phyloP scores from a whole-genome alignment of 2,329 filamentous ascomycete genomes.

The Aspergillus tubingensis region DNA sequence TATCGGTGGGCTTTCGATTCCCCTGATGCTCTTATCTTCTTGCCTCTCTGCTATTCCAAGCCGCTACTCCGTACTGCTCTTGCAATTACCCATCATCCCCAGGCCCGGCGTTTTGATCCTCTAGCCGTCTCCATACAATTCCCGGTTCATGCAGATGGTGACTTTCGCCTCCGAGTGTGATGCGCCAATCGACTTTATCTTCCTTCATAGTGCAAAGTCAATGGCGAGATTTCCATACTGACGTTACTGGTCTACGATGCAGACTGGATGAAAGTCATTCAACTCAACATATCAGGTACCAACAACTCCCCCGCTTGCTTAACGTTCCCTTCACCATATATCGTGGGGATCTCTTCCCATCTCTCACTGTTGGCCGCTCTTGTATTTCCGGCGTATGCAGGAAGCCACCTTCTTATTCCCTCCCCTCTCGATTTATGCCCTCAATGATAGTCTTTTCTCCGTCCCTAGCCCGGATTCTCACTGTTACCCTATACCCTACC shows the following conservation, averaged over 20 bases:
- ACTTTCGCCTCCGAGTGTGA: slow-evolving; percentile 18
- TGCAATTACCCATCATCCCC: background rate
- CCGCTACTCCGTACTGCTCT: background rate
- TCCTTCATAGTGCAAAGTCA: slow-evolving; percentile 7
- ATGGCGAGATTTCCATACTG: slow-evolving; percentile 8
- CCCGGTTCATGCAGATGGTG: slow-evolving; percentile 18
- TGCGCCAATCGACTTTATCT: slow-evolving; percentile 13
- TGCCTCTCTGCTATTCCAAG: slow-evolving; percentile 1
- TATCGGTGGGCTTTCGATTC: slow-evolving; percentile 14
- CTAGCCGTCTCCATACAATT: background rate
- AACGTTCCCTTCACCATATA: background rate
- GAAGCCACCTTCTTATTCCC: background rate
- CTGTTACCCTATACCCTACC: background rate
- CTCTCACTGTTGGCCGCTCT: background rate
- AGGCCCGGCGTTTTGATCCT: background rate
- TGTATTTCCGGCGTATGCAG: background rate
- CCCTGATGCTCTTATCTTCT: slow-evolving; percentile 10
- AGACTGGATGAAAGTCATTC: slow-evolving; percentile 13
- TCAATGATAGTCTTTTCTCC: background rate
- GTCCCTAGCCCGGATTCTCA: background rate
- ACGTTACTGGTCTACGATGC: slow-evolving; percentile 20
- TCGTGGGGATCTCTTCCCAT: background rate
- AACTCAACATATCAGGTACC: background rate
- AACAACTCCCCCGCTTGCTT: background rate
- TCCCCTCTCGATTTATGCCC: background rate